Evolutionary conservation across 208 protist species (phyloP).

Genomic region (Wallacemonas sp.): DNA sequence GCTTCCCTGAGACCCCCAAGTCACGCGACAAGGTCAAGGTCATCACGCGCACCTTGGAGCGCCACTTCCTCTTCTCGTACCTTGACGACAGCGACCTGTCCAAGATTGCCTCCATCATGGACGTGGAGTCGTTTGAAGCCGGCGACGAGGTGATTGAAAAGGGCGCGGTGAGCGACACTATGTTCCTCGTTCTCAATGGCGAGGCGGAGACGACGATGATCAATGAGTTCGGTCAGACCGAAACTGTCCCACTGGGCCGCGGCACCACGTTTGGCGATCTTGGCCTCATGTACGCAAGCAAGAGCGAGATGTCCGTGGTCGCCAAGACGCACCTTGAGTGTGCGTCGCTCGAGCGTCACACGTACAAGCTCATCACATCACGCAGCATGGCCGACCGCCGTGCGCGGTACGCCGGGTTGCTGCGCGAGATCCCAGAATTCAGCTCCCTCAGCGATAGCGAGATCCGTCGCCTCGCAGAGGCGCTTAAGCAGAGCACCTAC

Average conservation of each 20-base stretch:
- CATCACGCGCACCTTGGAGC: conserved; percentile 53
- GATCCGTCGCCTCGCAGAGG: conserved; percentile 41
- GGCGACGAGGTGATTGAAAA: conserved; percentile 23
- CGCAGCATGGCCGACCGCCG: conserved; percentile 58
- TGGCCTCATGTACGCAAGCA: conserved; percentile 54
- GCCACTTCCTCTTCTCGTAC: conserved; percentile 73
- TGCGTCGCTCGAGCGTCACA: conserved; percentile 58
- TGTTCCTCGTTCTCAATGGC: conserved; percentile 70
- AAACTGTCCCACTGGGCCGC: conserved; percentile 19
- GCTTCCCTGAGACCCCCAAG: conserved; percentile 54
- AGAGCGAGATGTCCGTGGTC: conserved; percentile 28
- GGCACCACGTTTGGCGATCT: conserved; percentile 55
- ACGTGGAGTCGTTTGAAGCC: conserved; percentile 23
- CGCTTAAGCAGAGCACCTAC: conserved; percentile 53
- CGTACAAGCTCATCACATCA: conserved; percentile 70
- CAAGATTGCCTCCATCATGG: conserved; percentile 64
- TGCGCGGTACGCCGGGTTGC: conserved; percentile 45
- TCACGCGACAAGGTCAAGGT: conserved; percentile 49
- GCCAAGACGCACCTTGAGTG: conserved; percentile 33
- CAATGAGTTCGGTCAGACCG: conserved; percentile 13
- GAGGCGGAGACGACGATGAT: conserved; percentile 31
- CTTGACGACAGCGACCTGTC: conserved; percentile 61
- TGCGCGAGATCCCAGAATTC: conserved; percentile 46
- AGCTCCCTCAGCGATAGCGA: conserved; percentile 26
- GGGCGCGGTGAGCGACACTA: conserved; percentile 38